Evolutionary conservation across 768 basidiomycete genomes (phyloP).

Genomic region (Daedaleopsis sinensis): DNA sequence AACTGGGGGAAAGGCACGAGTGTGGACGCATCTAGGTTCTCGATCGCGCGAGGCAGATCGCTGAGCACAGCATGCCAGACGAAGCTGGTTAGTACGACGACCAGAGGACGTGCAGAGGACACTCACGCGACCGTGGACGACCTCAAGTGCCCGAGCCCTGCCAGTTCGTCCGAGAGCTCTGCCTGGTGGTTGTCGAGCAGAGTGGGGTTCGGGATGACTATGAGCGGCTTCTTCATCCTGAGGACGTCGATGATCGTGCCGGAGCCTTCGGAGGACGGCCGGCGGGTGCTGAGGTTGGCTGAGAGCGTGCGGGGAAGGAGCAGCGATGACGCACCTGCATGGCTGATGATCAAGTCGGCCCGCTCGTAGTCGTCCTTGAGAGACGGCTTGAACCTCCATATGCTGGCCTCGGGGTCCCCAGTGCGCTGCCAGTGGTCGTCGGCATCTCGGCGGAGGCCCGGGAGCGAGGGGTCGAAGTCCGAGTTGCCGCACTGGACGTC

Average conservation of each 20-base stretch:
- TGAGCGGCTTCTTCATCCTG: slow-evolving; percentile 70
- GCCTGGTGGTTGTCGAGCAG: slow-evolving; percentile 93
- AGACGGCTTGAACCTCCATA: slow-evolving; percentile 76
- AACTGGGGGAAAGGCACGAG: slow-evolving; percentile 67
- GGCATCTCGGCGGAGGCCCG: slow-evolving; percentile 24
- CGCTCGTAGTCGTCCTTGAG: slow-evolving; percentile 63
- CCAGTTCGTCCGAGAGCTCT: slow-evolving; percentile 78
- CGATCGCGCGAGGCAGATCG: slow-evolving; percentile 57
- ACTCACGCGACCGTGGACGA: slow-evolving; percentile 63
- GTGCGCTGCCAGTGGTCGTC: slow-evolving; percentile 25
- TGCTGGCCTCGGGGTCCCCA: slow-evolving; percentile 48
- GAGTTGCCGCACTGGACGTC: slow-evolving; percentile 84
- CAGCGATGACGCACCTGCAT: slow-evolving; percentile 70
- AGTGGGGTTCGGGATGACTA: slow-evolving; percentile 88
- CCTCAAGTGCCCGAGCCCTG: slow-evolving; percentile 56
- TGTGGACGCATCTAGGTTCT: slow-evolving; percentile 44
- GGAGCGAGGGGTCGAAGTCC: slow-evolving; percentile 40
- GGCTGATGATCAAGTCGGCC: slow-evolving; percentile 86
- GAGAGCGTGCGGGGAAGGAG: slow-evolving; percentile 8
- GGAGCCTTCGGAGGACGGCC: slow-evolving; percentile 58
- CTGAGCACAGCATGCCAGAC: slow-evolving; percentile 35
- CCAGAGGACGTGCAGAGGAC: not conserved
- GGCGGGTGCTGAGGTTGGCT: not conserved
- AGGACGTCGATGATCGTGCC: slow-evolving; percentile 93
- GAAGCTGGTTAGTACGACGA: slow-evolving; percentile 1